These are phyloP conservation scores for Saxispiralis lemnorum DNA, from an alignment of 495 filamentous ascomycete species.

Conservation along the genomic window DNA sequence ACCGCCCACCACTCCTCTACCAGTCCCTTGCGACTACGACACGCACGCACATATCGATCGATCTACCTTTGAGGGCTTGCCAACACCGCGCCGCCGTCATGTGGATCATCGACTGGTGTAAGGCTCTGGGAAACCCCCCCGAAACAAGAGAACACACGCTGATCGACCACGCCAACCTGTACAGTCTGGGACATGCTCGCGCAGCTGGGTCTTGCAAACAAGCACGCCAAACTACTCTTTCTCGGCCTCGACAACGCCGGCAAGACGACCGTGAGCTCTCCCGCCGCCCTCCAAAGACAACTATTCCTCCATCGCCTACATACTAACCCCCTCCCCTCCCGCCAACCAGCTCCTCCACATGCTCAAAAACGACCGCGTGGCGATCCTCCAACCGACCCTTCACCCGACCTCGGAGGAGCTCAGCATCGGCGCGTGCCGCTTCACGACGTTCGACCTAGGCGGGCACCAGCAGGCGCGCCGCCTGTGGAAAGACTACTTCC, in stretches of 20 bases:
- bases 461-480: conserved; percentile 96
- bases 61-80: too few relatives aligned
- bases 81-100: conserved; percentile 33
- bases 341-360: conserved; percentile 20
- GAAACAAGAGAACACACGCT: conserved; percentile 3
- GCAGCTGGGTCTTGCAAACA: conserved; percentile 80
- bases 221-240: conserved; percentile 78
- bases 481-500: conserved; percentile 94
- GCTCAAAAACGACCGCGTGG: conserved; percentile 89
- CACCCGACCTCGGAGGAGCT: conserved; percentile 77
- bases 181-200: conserved; percentile 86
- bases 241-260: conserved; percentile 94
- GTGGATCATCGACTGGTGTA: conserved; percentile 96
- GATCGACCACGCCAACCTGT: conserved; percentile 1
- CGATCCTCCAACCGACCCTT: conserved; percentile 57
- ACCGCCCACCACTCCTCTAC: background rate
- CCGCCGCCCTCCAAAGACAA: background rate
- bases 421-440: conserved; percentile 65
- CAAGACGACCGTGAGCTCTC: conserved; percentile 55
- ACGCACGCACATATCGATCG: too few relatives aligned
- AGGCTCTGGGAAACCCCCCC: background rate
- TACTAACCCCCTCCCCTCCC: background rate
- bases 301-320: conserved; percentile 40
- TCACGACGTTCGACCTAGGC: conserved; percentile 94
- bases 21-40: too few relatives aligned